Evolutionary conservation across 306 rosid genomes (phyloP).

Genomic region (Sophora flavescens): DNA sequence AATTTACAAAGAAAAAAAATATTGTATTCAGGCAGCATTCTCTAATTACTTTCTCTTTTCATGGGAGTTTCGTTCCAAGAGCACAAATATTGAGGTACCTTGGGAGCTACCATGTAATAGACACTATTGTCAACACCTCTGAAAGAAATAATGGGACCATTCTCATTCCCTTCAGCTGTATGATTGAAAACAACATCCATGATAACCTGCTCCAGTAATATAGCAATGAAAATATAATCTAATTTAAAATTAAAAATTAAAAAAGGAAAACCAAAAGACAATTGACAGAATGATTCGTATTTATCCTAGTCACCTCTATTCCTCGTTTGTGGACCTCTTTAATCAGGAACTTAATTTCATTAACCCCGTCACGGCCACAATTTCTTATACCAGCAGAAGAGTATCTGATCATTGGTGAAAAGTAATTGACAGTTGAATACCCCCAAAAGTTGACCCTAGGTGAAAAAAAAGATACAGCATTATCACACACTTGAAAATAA

Average conservation of each 20-base stretch:
- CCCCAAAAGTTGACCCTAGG: slow-evolving; percentile 97
- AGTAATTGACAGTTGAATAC: slow-evolving; percentile 88
- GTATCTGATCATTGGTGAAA: slow-evolving; percentile 97
- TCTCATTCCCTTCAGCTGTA: slow-evolving; percentile 99
- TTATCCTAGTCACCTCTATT: slow-evolving; percentile 74
- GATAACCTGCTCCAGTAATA: slow-evolving; percentile 74
- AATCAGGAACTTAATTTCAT: slow-evolving; percentile 84
- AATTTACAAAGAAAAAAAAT: slow-evolving; percentile 4
- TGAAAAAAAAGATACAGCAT: slow-evolving; percentile 41
- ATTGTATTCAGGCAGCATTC: slow-evolving; percentile 23
- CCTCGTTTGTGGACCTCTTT: slow-evolving; percentile 96
- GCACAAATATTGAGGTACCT: slow-evolving; percentile 58
- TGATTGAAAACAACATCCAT: slow-evolving; percentile 99
- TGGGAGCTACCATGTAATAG: slow-evolving; percentile 95
- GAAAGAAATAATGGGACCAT: slow-evolving; percentile 88
- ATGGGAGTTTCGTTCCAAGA: slow-evolving; percentile 9
- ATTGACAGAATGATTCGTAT: slow-evolving; percentile 18
- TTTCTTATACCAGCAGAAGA: slow-evolving; percentile 78
- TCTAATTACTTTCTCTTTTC: slow-evolving; percentile 7
- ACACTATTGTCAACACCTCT: slow-evolving; percentile 89
- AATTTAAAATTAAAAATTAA: neutral
- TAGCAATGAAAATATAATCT: slow-evolving; percentile 36
- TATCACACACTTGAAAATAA: slow-evolving; percentile 29
- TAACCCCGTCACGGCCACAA: slow-evolving; percentile 83
- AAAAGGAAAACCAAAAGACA: slow-evolving; percentile 1